Evolutionary conservation across 331 rosid species (phyloP).

Genomic region (Stylosanthes scabra): DNA sequence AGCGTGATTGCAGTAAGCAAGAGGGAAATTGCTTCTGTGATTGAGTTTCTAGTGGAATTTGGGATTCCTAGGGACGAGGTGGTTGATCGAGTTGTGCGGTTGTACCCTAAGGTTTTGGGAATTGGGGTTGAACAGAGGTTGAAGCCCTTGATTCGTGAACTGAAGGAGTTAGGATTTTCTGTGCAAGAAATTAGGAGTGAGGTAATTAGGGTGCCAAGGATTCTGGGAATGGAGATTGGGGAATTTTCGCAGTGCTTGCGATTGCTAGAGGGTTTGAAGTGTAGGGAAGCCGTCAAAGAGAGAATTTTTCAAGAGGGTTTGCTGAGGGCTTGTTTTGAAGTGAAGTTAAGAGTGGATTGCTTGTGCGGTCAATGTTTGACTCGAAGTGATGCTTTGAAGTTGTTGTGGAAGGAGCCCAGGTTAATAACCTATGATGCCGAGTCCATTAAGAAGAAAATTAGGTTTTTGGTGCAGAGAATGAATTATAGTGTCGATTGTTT

Average conservation of each 20-base stretch:
- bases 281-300: slow-evolving; percentile 62
- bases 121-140: slow-evolving; percentile 64
- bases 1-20: slow-evolving; percentile 46
- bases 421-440: slow-evolving; percentile 60
- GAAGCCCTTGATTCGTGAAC: slow-evolving; percentile 64
- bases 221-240: slow-evolving; percentile 73
- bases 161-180: slow-evolving; percentile 59
- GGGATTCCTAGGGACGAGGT: slow-evolving; percentile 49
- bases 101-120: slow-evolving; percentile 64
- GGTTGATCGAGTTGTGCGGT: slow-evolving; percentile 51
- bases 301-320: slow-evolving; percentile 56
- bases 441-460: slow-evolving; percentile 70
- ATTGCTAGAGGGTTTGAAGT: slow-evolving; percentile 66
- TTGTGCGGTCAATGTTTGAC: slow-evolving; percentile 73
- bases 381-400: slow-evolving; percentile 73
- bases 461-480: slow-evolving; percentile 70
- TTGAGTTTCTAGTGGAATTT: slow-evolving; percentile 54
- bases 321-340: slow-evolving; percentile 74
- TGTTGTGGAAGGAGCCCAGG: slow-evolving; percentile 85
- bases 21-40: slow-evolving; percentile 38
- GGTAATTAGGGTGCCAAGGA: slow-evolving; percentile 64
- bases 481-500: slow-evolving; percentile 57
- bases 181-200: slow-evolving; percentile 53
- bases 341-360: slow-evolving; percentile 77
- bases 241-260: slow-evolving; percentile 68